These are phyloP conservation scores for Myxozyma neotropica DNA, from an alignment of 805 yeast species.

Conservation along the genomic window DNA sequence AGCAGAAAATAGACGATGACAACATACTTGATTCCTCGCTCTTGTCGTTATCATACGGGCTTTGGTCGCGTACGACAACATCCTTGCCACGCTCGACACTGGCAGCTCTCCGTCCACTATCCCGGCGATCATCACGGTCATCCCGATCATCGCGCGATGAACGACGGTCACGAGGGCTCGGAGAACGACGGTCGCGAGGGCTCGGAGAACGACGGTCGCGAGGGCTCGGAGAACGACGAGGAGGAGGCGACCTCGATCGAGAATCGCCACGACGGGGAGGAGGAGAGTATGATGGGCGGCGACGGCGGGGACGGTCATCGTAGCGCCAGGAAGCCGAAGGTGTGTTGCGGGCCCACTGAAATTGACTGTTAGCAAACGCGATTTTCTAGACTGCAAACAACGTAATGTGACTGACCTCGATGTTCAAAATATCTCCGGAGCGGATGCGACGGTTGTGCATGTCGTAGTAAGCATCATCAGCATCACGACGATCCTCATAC, in stretches of 20 bases:
- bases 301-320: constrained; percentile 32
- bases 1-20: background rate
- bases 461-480: constrained; percentile 42
- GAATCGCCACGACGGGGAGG: constrained; percentile 24
- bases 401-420: constrained; percentile 32
- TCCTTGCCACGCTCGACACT: background rate
- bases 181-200: constrained; percentile 11
- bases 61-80: constrained; percentile 11
- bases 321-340: constrained; percentile 35
- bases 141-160: constrained; percentile 13
- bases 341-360: constrained; percentile 33
- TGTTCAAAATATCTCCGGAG: constrained; percentile 37
- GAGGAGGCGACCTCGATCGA: constrained; percentile 10
- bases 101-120: background rate
- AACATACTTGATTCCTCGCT: constrained; percentile 21
- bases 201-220: constrained; percentile 10
- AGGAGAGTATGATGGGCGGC: constrained; percentile 21
- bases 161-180: constrained; percentile 11
- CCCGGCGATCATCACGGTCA: constrained; percentile 13
- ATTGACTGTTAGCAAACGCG: background rate
- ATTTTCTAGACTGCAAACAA: background rate
- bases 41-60: constrained; percentile 12
- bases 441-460: constrained; percentile 38
- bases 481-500: constrained; percentile 40
- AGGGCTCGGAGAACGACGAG: constrained; percentile 16